Percentiles rank a stretch among this genome's conserved stretches.
Conservation (phyloP, 495 filamentous ascomycete species). For the Endocarpon pusillum region DNA sequence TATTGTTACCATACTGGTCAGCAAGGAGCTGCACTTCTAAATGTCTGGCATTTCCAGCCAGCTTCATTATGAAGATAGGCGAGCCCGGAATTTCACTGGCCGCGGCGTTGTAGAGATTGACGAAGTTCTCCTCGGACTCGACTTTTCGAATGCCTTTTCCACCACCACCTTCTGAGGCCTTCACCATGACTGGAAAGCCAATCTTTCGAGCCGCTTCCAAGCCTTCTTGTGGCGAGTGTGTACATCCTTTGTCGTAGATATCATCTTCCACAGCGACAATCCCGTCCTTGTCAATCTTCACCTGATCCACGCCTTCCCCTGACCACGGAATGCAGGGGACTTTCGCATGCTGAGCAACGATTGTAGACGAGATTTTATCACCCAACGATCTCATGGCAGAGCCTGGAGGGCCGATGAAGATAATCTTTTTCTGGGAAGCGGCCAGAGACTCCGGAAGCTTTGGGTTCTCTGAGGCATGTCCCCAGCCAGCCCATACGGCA, state of each 20-base stretch:
- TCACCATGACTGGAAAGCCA: constrained; percentile 98
- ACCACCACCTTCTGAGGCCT: constrained; percentile 98
- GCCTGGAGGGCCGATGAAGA: constrained; percentile 95
- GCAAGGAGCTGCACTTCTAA: constrained; percentile 94
- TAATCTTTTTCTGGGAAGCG: constrained; percentile 90
- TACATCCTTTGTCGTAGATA: constrained; percentile 82
- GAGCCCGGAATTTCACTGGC: constrained; percentile 97
- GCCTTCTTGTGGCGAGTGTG: constrained; percentile 72
- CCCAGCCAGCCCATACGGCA: constrained; percentile 98
- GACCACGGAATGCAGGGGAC: constrained; percentile 99
- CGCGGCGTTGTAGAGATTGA: constrained; percentile 76
- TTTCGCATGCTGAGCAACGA: constrained; percentile 91
- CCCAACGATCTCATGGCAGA: constrained; percentile 97
- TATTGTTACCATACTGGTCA: constrained; percentile 99
- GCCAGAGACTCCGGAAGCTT: constrained; percentile 90
- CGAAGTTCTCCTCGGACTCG: constrained; percentile 68
- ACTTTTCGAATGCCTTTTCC: constrained; percentile 99
- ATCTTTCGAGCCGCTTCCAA: constrained; percentile 74
- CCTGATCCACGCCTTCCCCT: constrained; percentile 73
- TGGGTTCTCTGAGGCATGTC: constrained; percentile 97
- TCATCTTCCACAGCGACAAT: constrained; percentile 85
- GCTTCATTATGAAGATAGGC: constrained; percentile 99
- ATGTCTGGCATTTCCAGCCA: constrained; percentile 90
- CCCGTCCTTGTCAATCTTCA: constrained; percentile 58
- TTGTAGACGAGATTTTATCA: constrained; percentile 99